Evolutionary conservation across 2,329 filamentous ascomycete genomes (phyloP).

Genomic region (Fusarium heterosporum): DNA sequence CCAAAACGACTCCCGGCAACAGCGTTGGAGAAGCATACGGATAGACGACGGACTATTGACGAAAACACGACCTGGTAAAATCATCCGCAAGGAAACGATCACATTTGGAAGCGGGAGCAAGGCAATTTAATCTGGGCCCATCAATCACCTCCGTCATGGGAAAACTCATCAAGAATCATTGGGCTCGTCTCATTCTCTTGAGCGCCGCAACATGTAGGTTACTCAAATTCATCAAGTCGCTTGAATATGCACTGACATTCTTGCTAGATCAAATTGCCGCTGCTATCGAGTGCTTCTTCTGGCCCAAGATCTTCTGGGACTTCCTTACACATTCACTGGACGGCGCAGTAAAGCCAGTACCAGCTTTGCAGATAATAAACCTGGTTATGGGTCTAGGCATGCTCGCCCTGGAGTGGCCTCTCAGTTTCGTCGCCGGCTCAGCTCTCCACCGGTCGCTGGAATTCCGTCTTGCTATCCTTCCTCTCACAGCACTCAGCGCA

Average conservation of each 20-base stretch:
- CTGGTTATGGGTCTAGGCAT: constrained; percentile 82
- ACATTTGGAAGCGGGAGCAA: constrained; percentile 4
- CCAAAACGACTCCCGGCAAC: constrained; percentile 20
- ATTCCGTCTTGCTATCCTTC: constrained; percentile 83
- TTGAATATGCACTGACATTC: constrained; percentile 42
- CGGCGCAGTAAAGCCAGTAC: constrained; percentile 85
- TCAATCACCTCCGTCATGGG: constrained; percentile 72
- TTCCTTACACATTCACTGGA: constrained; percentile 93
- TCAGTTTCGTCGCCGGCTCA: constrained; percentile 80
- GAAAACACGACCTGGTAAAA: constrained; percentile 15
- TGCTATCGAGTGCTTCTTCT: constrained; percentile 90
- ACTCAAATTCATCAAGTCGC: background rate
- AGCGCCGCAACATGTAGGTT: constrained; percentile 80
- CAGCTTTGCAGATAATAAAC: constrained; percentile 90
- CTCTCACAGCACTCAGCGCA: constrained; percentile 79
- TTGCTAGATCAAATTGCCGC: constrained; percentile 87
- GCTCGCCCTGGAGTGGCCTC: constrained; percentile 91
- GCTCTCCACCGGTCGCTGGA: constrained; percentile 88
- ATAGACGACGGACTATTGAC: constrained; percentile 18
- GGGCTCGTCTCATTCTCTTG: constrained; percentile 93
- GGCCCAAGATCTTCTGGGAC: constrained; percentile 99
- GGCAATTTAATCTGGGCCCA: constrained; percentile 29
- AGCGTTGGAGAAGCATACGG: constrained; percentile 27
- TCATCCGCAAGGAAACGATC: constrained; percentile 16
- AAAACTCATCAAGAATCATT: constrained; percentile 99